Percentiles rank a stretch among this genome's conserved stretches.
These are phyloP conservation scores for Aspergillus conjunctus DNA, from an alignment of 495 filamentous ascomycete species.

Conservation along the genomic window DNA sequence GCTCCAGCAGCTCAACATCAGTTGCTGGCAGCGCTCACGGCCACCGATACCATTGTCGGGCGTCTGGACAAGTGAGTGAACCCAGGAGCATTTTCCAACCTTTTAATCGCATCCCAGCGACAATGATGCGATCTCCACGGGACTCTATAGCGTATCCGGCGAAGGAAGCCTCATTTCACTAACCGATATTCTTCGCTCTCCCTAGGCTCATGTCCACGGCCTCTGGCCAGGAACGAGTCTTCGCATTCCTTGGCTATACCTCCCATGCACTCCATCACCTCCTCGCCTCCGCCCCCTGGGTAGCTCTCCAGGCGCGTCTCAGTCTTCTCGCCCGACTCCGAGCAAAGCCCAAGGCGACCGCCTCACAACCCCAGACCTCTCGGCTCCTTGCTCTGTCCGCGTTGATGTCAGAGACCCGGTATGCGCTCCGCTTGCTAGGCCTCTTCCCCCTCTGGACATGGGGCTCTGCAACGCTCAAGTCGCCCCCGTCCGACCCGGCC, in stretches of 20 bases:
- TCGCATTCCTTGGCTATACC: slow-evolving; percentile 44
- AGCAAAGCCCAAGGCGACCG: slow-evolving; percentile 27
- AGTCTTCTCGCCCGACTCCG: slow-evolving; percentile 44
- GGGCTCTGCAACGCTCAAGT: slow-evolving; percentile 57
- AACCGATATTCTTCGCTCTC: slow-evolving; percentile 15
- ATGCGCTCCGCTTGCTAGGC: slow-evolving; percentile 77
- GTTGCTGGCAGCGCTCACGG: slow-evolving; percentile 35
- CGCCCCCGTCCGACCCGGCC: slow-evolving; percentile 49
- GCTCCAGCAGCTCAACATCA: slow-evolving; percentile 26
- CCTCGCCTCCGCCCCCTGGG: slow-evolving; percentile 41
- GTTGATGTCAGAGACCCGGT: slow-evolving; percentile 68
- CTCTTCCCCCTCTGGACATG: slow-evolving; percentile 77
- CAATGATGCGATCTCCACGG: background rate
- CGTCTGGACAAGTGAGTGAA: slow-evolving; percentile 41
- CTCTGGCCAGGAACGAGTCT: slow-evolving; percentile 37
- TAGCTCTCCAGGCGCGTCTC: slow-evolving; percentile 39
- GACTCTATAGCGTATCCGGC: too few species aligned
- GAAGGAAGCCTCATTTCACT: background rate
- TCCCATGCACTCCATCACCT: slow-evolving; percentile 46
- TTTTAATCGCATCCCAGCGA: background rate
- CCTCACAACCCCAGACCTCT: slow-evolving; percentile 24
- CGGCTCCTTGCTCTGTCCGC: slow-evolving; percentile 47
- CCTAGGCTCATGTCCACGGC: slow-evolving; percentile 39
- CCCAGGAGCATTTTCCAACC: background rate
- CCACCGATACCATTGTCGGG: slow-evolving; percentile 39